Evolutionary conservation across 1,284 basidiomycete species (phyloP), one percentile per base, ranked within the genome.

Genomic region (Leucoagaricus sp.): DNA sequence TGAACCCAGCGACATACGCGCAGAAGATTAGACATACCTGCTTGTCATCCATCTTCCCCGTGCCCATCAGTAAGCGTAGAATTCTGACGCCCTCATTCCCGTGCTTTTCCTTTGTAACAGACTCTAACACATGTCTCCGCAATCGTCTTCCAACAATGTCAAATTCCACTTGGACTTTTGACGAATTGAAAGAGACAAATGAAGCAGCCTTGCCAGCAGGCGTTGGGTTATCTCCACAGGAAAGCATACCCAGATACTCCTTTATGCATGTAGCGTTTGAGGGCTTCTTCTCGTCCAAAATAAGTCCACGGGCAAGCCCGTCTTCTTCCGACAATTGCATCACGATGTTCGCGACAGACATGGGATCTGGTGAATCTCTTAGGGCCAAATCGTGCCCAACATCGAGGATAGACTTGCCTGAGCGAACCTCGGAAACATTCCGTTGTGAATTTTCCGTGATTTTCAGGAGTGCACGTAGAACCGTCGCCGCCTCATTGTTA

Each of bases 41-140:
- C 69, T 96, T 96, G 72, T 98, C 96, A 60, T 96, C 93, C 77
- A 96, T 87, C 73, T 97, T 97, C n/a, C 93, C 94, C n/a, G 87
- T 88, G 55, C 90, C 86, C 49, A 93, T 72, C 28, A 99, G 73
- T 19, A 98, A 78, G 50, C 90, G 82, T 60, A 98, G 75, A 52
- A 98, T 88, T 34, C 96, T 81, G 2, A 95, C 87, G 12, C 92
- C 95, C 42, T 88, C 85, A 15, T 87, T 79, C n/a, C 95, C 95
- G 67, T 95, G 88, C 62, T 89, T 85, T 64, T 96, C 91, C 63
- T 88, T 78, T 34, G 96, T 84, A 25, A 95, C 82, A 17, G 90
- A 85, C 65, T 94, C 91, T 34, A 98, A 71, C 12, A 96, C 77
- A 17, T 83, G 83, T 63, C 84, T 77, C 67, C 91, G 84, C 60